Conservation (phyloP, 2,329 filamentous ascomycete species). For the Apiospora aurea region DNA sequence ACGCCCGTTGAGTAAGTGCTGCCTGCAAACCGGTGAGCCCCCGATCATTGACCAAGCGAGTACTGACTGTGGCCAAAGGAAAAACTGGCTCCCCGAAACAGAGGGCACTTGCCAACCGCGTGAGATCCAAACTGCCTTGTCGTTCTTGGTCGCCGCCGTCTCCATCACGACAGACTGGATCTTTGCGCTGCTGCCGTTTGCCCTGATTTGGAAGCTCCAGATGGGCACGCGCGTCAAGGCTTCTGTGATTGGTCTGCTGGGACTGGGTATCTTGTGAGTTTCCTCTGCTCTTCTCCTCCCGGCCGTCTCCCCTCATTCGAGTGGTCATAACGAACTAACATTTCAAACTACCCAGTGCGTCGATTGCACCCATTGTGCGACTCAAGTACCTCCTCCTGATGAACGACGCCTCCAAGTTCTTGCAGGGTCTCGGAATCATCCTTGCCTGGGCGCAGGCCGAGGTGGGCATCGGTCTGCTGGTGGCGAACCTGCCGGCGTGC, state of each 20-base stretch:
- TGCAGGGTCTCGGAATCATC: background rate
- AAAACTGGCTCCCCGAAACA: background rate
- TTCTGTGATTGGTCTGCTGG: slow-evolving; percentile 9
- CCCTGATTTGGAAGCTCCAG: slow-evolving; percentile 17
- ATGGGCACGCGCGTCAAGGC: slow-evolving; percentile 2
- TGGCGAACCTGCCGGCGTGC: slow-evolving; percentile 7
- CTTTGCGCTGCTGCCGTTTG: background rate
- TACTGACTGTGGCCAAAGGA: background rate
- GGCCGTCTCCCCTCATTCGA: background rate
- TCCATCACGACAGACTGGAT: slow-evolving; percentile 15
- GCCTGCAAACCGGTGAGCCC: background rate
- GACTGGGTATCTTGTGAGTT: slow-evolving; percentile 18
- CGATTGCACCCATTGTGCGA: slow-evolving; percentile 13
- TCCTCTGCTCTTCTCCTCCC: background rate
- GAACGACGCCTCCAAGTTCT: background rate
- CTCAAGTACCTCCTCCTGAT: slow-evolving; percentile 5
- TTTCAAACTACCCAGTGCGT: background rate
- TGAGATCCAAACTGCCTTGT: slow-evolving; percentile 1
- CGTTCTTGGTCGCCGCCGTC: background rate
- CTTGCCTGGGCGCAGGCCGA: slow-evolving; percentile 9
- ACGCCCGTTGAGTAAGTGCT: background rate
- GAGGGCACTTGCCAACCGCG: background rate
- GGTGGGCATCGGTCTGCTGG: slow-evolving; percentile 7
- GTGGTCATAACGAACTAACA: background rate
- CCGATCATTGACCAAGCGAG: background rate